These are phyloP conservation scores for Backusella morwellensis DNA, from an alignment of 192 early-diverging fungal species.

Conservation along the genomic window DNA sequence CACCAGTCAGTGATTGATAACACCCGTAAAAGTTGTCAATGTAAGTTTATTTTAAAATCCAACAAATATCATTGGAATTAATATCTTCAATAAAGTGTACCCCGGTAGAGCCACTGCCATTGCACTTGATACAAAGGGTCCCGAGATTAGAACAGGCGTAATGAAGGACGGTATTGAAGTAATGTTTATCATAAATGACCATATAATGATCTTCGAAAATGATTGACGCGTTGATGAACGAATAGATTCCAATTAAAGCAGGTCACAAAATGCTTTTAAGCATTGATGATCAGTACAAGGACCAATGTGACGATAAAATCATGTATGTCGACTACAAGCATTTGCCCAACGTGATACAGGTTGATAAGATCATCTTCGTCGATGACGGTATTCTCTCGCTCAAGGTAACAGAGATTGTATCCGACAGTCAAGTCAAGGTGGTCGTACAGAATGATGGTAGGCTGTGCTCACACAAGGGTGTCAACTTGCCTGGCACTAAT, in stretches of 20 bases:
- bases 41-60: constrained; percentile 37
- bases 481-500: constrained; percentile 82
- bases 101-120: constrained; percentile 57
- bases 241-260: constrained; percentile 51
- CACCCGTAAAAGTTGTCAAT: constrained; percentile 41
- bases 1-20: constrained; percentile 66
- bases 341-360: constrained; percentile 61
- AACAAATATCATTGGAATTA: background rate
- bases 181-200: background rate
- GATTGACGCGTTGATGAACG: background rate
- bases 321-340: constrained; percentile 79
- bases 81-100: constrained; percentile 9
- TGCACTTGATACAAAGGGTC: constrained; percentile 82
- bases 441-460: constrained; percentile 73
- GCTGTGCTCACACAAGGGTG: constrained; percentile 85
- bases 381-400: constrained; percentile 95
- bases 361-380: constrained; percentile 72
- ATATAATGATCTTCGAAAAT: background rate
- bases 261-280: constrained; percentile 71
- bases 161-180: constrained; percentile 58
- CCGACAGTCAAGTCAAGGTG: constrained; percentile 51
- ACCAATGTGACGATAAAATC: constrained; percentile 48
- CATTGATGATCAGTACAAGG: constrained; percentile 58
- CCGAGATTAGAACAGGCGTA: constrained; percentile 75
- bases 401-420: constrained; percentile 69